Evolutionary conservation across 2,329 filamentous ascomycete species (phyloP), one percentile per base, ranked within the genome.

Genomic region (Ampelomyces quisqualis): DNA sequence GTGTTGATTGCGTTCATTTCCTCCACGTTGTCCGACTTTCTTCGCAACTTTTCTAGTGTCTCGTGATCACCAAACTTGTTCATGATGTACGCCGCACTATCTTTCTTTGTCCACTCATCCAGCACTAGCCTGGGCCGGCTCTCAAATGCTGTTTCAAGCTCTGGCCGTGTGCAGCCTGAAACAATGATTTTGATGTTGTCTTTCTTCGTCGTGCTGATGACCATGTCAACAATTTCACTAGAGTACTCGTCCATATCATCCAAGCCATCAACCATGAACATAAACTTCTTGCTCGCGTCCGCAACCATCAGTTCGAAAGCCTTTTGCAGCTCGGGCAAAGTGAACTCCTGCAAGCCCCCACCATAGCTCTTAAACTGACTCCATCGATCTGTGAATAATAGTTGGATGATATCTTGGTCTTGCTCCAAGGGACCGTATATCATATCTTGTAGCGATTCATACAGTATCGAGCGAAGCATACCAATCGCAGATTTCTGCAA

Each of bases 131-230:
- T 48, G 7, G 60, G 54, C 13, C 48, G 41, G 6, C 49, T 49
- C 13, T 58, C 45, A 20, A 64, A 64, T 3, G 54, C 54, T 20
- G 47, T 40, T 15, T 58, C 47, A 27, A 57, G 58, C 0, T 43
- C 43, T 10, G 52, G 45, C 1, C 53, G 53, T 2, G 49, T 42
- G 6, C 60, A 55, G 31, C 62, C 62, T 9, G 64, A 66, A 2
- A 58, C 49, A n/a, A 58, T 51, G 5, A 65, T 45, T 31, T 67
- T 67, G 47, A 67, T 55, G 26, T 65, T 58, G 0, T 60, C 49
- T 9, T 50, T 60, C 18, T 53, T 52, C 3, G 54, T 40, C 5
- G 53, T 40, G 10, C 36, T 45, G 11, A 57, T 10, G 8, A 57
- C 27, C 7, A 58, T 30, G 8, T 57, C 51, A 11, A 65, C 37